Base-by-base conservation (phyloP, 495 filamentous ascomycete genomes). In the Stereocaulon alpinum region DNA sequence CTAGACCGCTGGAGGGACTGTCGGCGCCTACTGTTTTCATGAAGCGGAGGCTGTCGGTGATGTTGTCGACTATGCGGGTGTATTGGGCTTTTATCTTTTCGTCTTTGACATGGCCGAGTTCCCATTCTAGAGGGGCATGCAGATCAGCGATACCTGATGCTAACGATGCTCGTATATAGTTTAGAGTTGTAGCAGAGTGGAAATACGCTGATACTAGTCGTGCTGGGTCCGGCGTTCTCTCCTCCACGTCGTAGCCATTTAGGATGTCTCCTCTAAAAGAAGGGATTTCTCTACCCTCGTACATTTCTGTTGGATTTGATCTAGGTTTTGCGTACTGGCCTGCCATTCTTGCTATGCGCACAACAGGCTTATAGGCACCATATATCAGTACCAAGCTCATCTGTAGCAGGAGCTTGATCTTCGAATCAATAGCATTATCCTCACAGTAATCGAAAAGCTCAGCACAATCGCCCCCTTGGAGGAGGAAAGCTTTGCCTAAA, bases 361-460 rank as follows among this genome's bases (percentile, higher is more conserved):
- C 89, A 27, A 98, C 90, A 29, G 89, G 89, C 72, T 94, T 96
- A 73, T 95, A 88, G 58, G 80, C 78, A 71, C 86, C 91, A 84
- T 87, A 94, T 70, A 94, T 87, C 55, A 97, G 77, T 17, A 96
- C 88, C 62, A 97, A 73, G 65, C 87, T 91, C 91, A 97, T 96
- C 75, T 97, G 92, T 41, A 97, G 78, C 15, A 96, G 78, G 12
- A 97, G 82, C 72, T 97, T 97, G 72, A 96, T 89, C 76, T 96
- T 97, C 32, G 89, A 85, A 68, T 96, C 88, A 63, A 98, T 95
- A 64, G 87, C 87, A 40, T 80, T 76, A 67, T 89, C 85, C 66
- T 89, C 83, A 71, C 93, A 98, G 78, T 98, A 98, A 72, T 92
- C 88, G 66, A 98, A 98, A 6, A 98, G 77, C 75, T 98, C 93